Evolutionary conservation across 257 asterid genomes (phyloP).

Genomic region (Solanum gracilifrons): DNA sequence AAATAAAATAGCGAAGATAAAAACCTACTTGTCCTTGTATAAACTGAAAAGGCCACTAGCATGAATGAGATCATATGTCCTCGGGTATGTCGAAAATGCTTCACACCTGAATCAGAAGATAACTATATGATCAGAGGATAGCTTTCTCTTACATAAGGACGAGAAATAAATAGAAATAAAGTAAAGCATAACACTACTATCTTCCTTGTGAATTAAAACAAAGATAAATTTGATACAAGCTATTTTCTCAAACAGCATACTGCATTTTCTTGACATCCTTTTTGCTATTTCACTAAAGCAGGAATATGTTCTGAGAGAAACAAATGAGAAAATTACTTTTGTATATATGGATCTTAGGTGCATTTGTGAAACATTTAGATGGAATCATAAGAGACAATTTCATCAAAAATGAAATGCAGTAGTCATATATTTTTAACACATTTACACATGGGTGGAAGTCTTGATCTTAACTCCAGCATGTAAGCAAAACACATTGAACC

Average conservation of each 20-base stretch:
- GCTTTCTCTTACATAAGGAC: neutral
- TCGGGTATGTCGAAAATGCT: slow-evolving; percentile 89
- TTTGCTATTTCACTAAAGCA: neutral
- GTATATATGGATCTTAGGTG: neutral
- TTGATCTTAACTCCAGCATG: neutral
- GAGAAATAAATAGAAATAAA: neutral
- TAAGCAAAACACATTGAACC: neutral
- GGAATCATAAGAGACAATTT: neutral
- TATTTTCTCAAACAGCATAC: neutral
- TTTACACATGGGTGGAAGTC: neutral
- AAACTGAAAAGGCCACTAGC: slow-evolving; percentile 82
- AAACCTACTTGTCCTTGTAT: slow-evolving; percentile 77
- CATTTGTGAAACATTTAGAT: neutral
- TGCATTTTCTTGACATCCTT: neutral
- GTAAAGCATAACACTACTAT: neutral
- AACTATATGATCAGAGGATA: neutral
- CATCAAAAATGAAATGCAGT: neutral
- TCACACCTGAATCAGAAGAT: slow-evolving; percentile 53
- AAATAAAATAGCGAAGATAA: neutral
- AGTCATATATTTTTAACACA: neutral
- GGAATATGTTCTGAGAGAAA: neutral
- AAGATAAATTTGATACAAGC: neutral
- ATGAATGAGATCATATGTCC: slow-evolving; percentile 92
- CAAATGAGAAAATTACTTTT: neutral
- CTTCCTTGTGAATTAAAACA: neutral